Percentiles rank a stretch among this genome's conserved stretches.
These are phyloP conservation scores for Fusarium sororula DNA, from an alignment of 2,329 filamentous ascomycete genomes.

Conservation along the genomic window DNA sequence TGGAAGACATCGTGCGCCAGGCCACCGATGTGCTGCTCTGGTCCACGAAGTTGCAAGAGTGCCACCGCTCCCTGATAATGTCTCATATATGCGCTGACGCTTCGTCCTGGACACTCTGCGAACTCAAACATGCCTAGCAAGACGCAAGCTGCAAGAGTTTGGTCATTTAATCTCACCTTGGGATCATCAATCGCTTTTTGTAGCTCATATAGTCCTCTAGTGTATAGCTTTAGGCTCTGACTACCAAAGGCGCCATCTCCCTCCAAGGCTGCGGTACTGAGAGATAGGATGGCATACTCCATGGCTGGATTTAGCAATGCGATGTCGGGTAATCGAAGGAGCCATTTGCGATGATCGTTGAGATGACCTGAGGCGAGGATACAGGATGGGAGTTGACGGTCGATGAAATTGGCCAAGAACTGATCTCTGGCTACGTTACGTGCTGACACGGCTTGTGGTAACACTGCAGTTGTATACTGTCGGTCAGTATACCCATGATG, in stretches of 20 bases:
- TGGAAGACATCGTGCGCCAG: not conserved
- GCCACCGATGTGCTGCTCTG: not conserved
- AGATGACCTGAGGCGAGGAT: not conserved
- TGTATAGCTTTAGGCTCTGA: not conserved
- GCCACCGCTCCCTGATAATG: not conserved
- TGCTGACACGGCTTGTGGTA: not conserved
- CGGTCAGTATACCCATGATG: rapidly evolving
- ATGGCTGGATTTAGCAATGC: rapidly evolving
- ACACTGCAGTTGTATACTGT: rapidly evolving
- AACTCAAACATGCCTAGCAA: not conserved
- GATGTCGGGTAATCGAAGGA: not conserved
- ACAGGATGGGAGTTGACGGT: not conserved
- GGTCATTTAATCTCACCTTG: rapidly evolving
- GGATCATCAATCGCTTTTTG: not conserved
- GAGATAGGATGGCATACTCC: not conserved
- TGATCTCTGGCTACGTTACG: not conserved
- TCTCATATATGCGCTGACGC: not conserved
- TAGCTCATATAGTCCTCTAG: not conserved
- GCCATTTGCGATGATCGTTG: not conserved
- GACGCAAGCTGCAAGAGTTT: not conserved
- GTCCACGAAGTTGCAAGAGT: not conserved
- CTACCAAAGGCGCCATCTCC: rapidly evolving
- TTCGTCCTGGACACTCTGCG: not conserved
- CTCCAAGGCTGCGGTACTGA: not conserved
- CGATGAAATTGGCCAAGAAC: not conserved